Conservation (phyloP, 2,329 filamentous ascomycete species). For the Septoria linicola region DNA sequence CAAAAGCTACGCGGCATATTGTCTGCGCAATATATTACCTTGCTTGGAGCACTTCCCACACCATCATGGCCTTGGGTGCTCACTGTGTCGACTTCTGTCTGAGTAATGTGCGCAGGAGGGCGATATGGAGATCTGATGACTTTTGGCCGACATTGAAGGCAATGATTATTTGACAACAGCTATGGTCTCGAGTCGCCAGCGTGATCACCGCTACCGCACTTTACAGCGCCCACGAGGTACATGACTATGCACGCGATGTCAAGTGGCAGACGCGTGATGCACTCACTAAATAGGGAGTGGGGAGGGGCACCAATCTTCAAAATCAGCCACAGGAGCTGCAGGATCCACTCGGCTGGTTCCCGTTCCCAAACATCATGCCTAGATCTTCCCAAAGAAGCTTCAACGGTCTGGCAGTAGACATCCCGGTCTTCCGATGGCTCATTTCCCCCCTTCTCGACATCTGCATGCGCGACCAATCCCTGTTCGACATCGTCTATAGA, state of each 20-base stretch:
- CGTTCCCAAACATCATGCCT: conserved; percentile 6
- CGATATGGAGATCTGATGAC: too few relatives aligned
- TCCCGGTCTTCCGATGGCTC: conserved; percentile 4
- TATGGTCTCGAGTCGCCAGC: too few relatives aligned
- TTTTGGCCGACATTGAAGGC: background rate
- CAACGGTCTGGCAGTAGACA: conserved; percentile 2
- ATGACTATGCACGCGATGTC: conserved; percentile 3
- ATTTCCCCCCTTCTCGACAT: conserved; percentile 6
- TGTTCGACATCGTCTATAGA: background rate
- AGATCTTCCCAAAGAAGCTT: conserved; percentile 1
- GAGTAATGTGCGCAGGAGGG: too few relatives aligned
- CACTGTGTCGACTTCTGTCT: too few relatives aligned
- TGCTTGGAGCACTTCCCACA: too few relatives aligned
- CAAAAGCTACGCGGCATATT: too few relatives aligned
- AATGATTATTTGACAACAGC: too few relatives aligned
- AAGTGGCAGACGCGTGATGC: conserved; percentile 9
- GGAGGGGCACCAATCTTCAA: background rate
- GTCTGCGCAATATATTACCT: too few relatives aligned
- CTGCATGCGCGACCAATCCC: conserved; percentile 1
- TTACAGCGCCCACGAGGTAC: too few relatives aligned
- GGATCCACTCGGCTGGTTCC: conserved; percentile 13
- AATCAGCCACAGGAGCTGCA: conserved; percentile 5
- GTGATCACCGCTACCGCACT: too few relatives aligned
- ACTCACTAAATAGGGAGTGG: background rate
- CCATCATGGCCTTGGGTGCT: too few relatives aligned